Conservation (phyloP, 331 rosid genomes). For the Malus hybrid region DNA sequence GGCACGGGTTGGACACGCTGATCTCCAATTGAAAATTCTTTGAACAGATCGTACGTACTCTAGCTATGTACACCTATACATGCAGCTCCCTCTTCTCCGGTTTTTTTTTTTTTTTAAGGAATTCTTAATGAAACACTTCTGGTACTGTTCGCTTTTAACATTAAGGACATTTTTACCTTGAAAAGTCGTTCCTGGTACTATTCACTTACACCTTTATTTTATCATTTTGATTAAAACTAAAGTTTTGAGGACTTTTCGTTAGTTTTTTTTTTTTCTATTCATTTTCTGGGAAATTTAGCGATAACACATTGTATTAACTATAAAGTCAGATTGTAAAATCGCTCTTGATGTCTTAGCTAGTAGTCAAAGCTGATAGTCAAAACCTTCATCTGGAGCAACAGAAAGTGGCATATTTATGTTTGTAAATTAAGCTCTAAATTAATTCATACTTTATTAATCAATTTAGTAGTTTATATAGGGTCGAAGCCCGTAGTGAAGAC, state of each 20-base stretch:
- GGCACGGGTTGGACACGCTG: constrained; percentile 56
- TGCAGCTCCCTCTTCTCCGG: too few relatives aligned
- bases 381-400: neutral
- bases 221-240: too few relatives aligned
- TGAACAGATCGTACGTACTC: constrained; percentile 23
- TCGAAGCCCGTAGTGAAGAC: too few relatives aligned
- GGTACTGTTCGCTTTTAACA: too few relatives aligned
- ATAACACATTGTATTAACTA: neutral
- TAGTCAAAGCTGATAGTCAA: too few relatives aligned
- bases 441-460: neutral
- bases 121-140: too few relatives aligned
- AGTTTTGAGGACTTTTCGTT: too few relatives aligned
- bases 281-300: neutral
- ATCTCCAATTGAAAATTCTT: constrained; percentile 59
- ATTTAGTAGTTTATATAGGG: neutral
- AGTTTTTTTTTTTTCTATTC: neutral
- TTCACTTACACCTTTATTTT: too few relatives aligned
- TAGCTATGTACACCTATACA: too few relatives aligned
- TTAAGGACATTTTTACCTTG: too few relatives aligned
- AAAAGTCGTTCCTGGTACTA: too few relatives aligned
- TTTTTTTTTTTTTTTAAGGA: too few relatives aligned
- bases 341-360: neutral
- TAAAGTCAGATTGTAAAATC: neutral
- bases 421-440: neutral
- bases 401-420: neutral